Evolutionary conservation across 768 basidiomycete genomes (phyloP).

Genomic region (Candolleomyces eurysporus): DNA sequence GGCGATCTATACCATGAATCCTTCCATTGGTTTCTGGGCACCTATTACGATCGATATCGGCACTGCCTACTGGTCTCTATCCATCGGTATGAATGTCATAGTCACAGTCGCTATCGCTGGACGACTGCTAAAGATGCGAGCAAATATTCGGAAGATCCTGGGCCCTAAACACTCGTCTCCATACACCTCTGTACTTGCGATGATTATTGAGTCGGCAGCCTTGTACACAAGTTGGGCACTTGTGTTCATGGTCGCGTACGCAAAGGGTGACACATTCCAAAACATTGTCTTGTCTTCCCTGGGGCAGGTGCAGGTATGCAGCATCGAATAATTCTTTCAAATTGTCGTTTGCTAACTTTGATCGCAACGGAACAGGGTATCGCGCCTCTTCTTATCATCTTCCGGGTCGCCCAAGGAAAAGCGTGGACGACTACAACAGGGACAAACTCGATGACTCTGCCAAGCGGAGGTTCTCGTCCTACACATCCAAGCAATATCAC

Average conservation of each 20-base stretch:
- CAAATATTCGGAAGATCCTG: conserved; percentile 16
- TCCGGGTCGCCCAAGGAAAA: conserved; percentile 18
- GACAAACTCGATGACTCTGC: neutral
- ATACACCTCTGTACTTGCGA: conserved; percentile 33
- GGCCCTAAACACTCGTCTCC: conserved; percentile 21
- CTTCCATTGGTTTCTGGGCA: conserved; percentile 13
- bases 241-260: conserved; percentile 33
- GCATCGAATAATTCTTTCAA: neutral
- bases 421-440: conserved; percentile 8
- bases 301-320: conserved; percentile 17
- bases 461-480: too few species aligned
- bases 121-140: conserved; percentile 30
- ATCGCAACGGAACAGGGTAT: conserved; percentile 8
- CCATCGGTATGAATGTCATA: conserved; percentile 36
- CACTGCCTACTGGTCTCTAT: conserved; percentile 33
- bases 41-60: conserved; percentile 25
- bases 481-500: too few species aligned
- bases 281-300: conserved; percentile 25
- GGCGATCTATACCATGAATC: conserved; percentile 8
- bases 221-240: conserved; percentile 33
- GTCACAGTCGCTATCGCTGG: conserved; percentile 33
- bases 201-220: conserved; percentile 38
- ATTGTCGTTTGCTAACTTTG: neutral
- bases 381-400: conserved; percentile 17
- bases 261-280: conserved; percentile 23